These are phyloP conservation scores for Pinus tabuliformis DNA, from an alignment of 75 land plant species.

Conservation along the genomic window DNA sequence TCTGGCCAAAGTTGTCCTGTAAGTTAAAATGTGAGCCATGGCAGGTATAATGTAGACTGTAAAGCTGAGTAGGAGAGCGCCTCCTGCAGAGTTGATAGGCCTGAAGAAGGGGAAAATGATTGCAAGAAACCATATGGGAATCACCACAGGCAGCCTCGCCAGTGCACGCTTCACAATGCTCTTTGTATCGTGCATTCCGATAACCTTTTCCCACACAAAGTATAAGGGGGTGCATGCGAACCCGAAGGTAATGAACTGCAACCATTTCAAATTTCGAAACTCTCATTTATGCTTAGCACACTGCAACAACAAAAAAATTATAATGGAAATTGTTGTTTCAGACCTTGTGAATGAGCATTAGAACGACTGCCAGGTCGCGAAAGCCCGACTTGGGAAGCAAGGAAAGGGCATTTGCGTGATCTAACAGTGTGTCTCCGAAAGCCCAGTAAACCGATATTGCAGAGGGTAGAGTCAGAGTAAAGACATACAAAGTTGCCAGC, in stretches of 20 bases:
- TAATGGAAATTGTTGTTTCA: background rate
- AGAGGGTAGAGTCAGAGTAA: slow-evolving; percentile 71
- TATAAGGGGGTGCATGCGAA: slow-evolving; percentile 87
- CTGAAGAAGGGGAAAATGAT: slow-evolving; percentile 78
- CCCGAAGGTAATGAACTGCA: slow-evolving; percentile 78
- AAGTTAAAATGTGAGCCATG: slow-evolving; percentile 69
- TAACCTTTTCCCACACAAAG: slow-evolving; percentile 80
- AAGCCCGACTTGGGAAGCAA: slow-evolving; percentile 43
- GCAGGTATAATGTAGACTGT: slow-evolving; percentile 38
- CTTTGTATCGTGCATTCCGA: slow-evolving; percentile 72
- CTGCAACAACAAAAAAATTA: background rate
- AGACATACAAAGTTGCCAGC: slow-evolving; percentile 60
- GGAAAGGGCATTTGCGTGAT: slow-evolving; percentile 28
- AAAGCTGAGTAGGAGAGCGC: background rate
- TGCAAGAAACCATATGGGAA: slow-evolving; percentile 76
- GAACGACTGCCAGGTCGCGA: slow-evolving; percentile 58
- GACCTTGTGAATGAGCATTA: slow-evolving; percentile 72
- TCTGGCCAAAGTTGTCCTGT: slow-evolving; percentile 39
- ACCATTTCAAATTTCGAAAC: too few species aligned
- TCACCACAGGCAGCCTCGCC: slow-evolving; percentile 56
- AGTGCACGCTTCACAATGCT: slow-evolving; percentile 56
- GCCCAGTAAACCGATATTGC: slow-evolving; percentile 79
- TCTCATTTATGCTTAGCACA: background rate
- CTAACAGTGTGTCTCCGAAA: slow-evolving; percentile 24
- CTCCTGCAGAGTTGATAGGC: slow-evolving; percentile 75